Percentiles rank a stretch among this genome's conserved stretches.
Conservation (phyloP, 1,284 basidiomycete genomes). For the Sparassis latifolia region DNA sequence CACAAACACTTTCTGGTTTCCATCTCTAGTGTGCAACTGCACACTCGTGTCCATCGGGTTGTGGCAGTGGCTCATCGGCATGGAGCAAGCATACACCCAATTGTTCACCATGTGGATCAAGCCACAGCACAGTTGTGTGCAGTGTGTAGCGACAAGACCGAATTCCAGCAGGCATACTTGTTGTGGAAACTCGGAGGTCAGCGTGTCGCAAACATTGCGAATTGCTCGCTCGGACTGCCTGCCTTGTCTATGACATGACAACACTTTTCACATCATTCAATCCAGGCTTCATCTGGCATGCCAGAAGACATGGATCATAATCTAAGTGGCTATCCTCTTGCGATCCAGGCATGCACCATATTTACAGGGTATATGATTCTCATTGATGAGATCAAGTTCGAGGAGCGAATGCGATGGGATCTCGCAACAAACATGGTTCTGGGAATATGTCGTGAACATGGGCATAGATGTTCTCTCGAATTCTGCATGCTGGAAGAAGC, state of each 20-base stretch:
- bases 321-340: background rate
- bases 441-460: background rate
- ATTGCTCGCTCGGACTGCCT: background rate
- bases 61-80: too few relatives aligned
- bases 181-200: background rate
- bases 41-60: too few relatives aligned
- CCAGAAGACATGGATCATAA: background rate
- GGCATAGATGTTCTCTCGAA: background rate
- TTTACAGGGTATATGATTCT: background rate
- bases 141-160: background rate
- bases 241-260: background rate
- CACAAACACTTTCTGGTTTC: too few relatives aligned
- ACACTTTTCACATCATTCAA: background rate
- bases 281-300: background rate
- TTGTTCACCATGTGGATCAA: background rate
- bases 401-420: background rate
- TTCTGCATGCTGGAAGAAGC: background rate
- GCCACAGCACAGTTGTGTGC: background rate
- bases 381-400: background rate
- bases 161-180: background rate
- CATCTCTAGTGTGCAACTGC: too few relatives aligned
- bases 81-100: background rate
- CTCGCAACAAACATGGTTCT: background rate
- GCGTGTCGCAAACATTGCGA: background rate
- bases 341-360: too few relatives aligned